Evolutionary conservation across 768 basidiomycete species (phyloP).

Genomic region (Auricularia auricula-judae): DNA sequence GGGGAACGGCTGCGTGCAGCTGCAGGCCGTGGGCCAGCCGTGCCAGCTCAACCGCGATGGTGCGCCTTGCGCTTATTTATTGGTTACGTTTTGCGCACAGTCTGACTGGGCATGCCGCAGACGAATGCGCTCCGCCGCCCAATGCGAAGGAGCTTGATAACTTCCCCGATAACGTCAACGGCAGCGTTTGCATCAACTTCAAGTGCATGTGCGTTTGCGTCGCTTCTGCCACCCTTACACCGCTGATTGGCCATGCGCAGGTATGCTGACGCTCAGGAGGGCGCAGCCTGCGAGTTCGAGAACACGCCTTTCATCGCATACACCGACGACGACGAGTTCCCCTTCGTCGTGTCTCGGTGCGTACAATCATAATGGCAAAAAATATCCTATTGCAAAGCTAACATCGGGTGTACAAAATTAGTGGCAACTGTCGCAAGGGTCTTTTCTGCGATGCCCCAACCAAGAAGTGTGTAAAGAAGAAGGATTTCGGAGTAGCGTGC

Average conservation of each 20-base stretch:
- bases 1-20: conserved; percentile 50
- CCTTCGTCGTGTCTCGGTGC: conserved; percentile 74
- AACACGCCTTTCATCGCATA: conserved; percentile 75
- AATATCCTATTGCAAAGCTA: background rate
- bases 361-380: conserved; percentile 6
- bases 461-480: conserved; percentile 47
- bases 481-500: conserved; percentile 49
- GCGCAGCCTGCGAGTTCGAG: conserved; percentile 54
- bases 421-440: conserved; percentile 63
- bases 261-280: conserved; percentile 68
- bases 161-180: conserved; percentile 64
- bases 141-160: conserved; percentile 39
- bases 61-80: conserved; percentile 19
- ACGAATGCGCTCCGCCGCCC: conserved; percentile 64
- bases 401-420: conserved; percentile 15
- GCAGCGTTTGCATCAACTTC: conserved; percentile 74
- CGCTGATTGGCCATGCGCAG: conserved; percentile 22
- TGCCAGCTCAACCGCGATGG: conserved; percentile 88
- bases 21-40: conserved; percentile 48
- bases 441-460: conserved; percentile 63
- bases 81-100: no score
- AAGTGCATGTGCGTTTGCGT: conserved; percentile 55
- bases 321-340: conserved; percentile 43
- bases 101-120: conserved; percentile 24
- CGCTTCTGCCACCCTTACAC: conserved; percentile 1